These are phyloP conservation scores for rapeseed (Brassica napus) DNA, from an alignment of 345 rosid genomes.

Conservation along the genomic window DNA sequence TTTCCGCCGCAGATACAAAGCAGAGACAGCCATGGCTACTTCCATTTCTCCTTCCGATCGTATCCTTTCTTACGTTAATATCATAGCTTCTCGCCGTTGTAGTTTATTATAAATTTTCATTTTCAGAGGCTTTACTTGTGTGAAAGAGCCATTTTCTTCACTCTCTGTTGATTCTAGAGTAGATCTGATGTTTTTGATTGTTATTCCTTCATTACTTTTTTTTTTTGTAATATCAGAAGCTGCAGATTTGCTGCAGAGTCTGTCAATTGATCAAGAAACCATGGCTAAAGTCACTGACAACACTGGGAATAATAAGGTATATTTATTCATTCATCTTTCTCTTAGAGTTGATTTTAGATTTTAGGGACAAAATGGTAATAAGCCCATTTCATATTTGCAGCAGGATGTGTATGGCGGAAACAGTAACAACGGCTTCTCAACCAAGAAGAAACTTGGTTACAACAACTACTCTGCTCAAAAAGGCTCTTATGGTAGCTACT, in stretches of 20 bases:
- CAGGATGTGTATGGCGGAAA: conserved; percentile 12
- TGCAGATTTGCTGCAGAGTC: background rate
- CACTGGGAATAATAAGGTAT: background rate
- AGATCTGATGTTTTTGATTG: background rate
- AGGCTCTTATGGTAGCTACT: conserved; percentile 40
- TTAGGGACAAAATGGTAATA: background rate
- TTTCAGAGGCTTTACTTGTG: background rate
- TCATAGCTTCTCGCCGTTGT: background rate
- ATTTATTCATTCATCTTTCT: background rate
- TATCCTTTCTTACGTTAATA: background rate
- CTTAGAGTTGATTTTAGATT: background rate
- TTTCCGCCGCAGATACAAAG: conserved; percentile 5
- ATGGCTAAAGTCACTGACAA: conserved; percentile 8
- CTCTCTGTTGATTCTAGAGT: background rate
- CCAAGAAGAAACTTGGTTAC: conserved; percentile 36
- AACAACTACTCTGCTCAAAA: conserved; percentile 28
- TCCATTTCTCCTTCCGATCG: conserved; percentile 18
- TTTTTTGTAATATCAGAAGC: background rate
- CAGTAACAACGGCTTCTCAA: too few species aligned
- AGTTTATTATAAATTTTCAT: background rate
- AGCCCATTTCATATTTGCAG: background rate
- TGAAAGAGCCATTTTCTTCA: background rate
- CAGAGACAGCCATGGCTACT: conserved; percentile 14
- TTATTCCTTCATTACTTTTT: background rate
- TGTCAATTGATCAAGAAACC: conserved; percentile 4